phyloP scores from a whole-genome alignment of 768 basidiomycete genomes.

The Boletus edulis region DNA sequence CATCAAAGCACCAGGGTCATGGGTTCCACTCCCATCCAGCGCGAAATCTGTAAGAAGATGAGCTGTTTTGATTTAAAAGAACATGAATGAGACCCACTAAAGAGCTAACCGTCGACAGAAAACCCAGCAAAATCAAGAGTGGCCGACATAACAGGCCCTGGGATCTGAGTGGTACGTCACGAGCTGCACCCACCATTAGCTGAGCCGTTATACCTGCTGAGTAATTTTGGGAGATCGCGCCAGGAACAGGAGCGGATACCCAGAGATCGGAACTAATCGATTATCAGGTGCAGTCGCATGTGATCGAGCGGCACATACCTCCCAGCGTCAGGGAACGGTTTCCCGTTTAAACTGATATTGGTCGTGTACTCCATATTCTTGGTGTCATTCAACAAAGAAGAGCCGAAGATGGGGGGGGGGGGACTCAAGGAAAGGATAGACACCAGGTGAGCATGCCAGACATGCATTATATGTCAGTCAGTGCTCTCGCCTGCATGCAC shows the following conservation, averaged over 20 bases:
- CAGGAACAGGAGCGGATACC: conserved; percentile 46
- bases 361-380: conserved; percentile 36
- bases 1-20: conserved; percentile 34
- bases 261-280: conserved; percentile 59
- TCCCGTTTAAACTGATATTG: conserved; percentile 40
- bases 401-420: conserved; percentile 9
- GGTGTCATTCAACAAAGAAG: conserved; percentile 20
- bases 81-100: conserved; percentile 1
- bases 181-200: conserved; percentile 41
- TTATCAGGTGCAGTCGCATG: not conserved
- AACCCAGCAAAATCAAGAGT: conserved; percentile 33
- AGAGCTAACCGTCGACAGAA: conserved; percentile 47
- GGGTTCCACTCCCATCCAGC: conserved; percentile 3
- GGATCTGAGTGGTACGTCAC: not conserved
- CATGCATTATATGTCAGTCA: too few species aligned
- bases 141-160: conserved; percentile 31
- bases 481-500: too few species aligned
- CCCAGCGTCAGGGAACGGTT: conserved; percentile 39
- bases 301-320: conserved; percentile 32
- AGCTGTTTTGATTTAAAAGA: not conserved
- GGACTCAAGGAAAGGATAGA: too few species aligned
- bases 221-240: conserved; percentile 37
- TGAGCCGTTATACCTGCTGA: conserved; percentile 43
- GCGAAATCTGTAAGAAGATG: conserved; percentile 21
- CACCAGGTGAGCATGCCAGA: too few species aligned